These are phyloP conservation scores for Cutaneotrichosporon sp. DNA, from an alignment of 1,284 basidiomycete genomes.

Conservation along the genomic window DNA sequence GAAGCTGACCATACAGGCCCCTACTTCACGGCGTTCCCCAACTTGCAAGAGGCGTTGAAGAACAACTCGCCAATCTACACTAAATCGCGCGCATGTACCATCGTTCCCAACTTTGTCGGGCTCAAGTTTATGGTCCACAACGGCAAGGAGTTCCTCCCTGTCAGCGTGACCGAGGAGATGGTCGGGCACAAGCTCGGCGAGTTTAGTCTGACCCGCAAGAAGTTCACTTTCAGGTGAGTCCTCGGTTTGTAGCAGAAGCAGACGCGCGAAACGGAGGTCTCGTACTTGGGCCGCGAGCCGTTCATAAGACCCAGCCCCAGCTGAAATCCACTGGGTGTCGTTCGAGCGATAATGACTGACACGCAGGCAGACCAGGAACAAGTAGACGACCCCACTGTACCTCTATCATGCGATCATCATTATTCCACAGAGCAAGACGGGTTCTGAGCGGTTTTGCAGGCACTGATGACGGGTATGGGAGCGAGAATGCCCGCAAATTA, in stretches of 20 bases:
- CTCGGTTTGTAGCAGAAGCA: too few relatives aligned
- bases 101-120: slow-evolving; percentile 91
- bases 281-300: too few relatives aligned
- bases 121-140: slow-evolving; percentile 90
- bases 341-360: too few relatives aligned
- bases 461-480: neutral
- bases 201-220: slow-evolving; percentile 77
- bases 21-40: slow-evolving; percentile 91
- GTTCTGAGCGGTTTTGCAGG: neutral
- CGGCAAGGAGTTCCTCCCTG: slow-evolving; percentile 82
- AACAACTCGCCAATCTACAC: slow-evolving; percentile 85
- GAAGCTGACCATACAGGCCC: slow-evolving; percentile 65
- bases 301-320: neutral
- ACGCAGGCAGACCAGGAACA: slow-evolving; percentile 21
- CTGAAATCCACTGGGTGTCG: too few relatives aligned
- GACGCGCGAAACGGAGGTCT: too few relatives aligned
- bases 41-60: slow-evolving; percentile 73
- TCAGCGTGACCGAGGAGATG: slow-evolving; percentile 91
- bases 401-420: slow-evolving; percentile 6
- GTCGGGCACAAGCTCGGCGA: slow-evolving; percentile 97
- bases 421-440: neutral
- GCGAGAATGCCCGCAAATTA: neutral
- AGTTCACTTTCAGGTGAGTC: slow-evolving; percentile 51
- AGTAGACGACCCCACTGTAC: slow-evolving; percentile 12
- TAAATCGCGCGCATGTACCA: slow-evolving; percentile 82